Percentiles rank a stretch among this genome's conserved stretches.
Conservation (phyloP, 768 basidiomycete genomes). For the Pleurotus pulmonarius region DNA sequence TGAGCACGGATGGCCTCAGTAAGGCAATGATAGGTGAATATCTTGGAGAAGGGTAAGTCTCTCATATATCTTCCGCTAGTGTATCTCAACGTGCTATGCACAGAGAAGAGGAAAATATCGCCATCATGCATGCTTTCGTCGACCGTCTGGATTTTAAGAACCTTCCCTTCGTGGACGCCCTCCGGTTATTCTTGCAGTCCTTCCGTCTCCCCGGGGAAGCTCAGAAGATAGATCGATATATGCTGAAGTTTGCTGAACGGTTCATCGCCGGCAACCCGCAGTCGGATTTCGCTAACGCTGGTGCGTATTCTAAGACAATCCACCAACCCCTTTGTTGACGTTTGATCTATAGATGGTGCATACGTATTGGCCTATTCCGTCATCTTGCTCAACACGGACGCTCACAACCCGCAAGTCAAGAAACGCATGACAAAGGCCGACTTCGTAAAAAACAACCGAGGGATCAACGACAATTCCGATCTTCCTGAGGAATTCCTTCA, state of each 20-base stretch:
- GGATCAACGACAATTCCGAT: constrained; percentile 89
- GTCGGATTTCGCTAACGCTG: constrained; percentile 91
- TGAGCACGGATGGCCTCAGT: constrained; percentile 86
- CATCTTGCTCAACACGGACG: constrained; percentile 96
- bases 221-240: constrained; percentile 98
- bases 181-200: constrained; percentile 87
- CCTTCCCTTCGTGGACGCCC: constrained; percentile 81
- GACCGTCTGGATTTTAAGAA: constrained; percentile 86
- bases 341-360: constrained; percentile 64
- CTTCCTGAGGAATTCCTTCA: constrained; percentile 83
- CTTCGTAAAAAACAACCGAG: constrained; percentile 93
- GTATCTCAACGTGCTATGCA: constrained; percentile 4
- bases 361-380: constrained; percentile 95
- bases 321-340: not conserved
- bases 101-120: constrained; percentile 87
- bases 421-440: constrained; percentile 89
- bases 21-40: constrained; percentile 98
- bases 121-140: constrained; percentile 97
- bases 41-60: constrained; percentile 87
- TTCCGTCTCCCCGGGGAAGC: constrained; percentile 97
- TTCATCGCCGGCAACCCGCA: constrained; percentile 87
- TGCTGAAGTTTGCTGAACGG: constrained; percentile 98
- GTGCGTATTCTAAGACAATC: constrained; percentile 35
- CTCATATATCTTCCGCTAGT: not conserved
- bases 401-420: constrained; percentile 93